phyloP scores from a whole-genome alignment of 768 basidiomycete species.

The Glaciozyma antarctica region DNA sequence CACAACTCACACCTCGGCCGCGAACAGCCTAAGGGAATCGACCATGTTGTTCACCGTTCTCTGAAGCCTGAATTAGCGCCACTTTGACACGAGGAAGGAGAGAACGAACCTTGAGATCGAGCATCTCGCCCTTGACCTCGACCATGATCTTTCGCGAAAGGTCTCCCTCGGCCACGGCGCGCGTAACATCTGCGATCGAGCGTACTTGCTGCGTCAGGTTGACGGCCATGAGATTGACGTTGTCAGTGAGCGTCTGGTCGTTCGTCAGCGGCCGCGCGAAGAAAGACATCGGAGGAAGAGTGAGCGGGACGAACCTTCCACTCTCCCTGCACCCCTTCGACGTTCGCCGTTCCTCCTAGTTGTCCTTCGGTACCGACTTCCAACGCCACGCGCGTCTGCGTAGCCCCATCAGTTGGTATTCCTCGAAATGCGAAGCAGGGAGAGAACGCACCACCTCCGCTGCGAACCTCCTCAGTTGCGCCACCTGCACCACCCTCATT shows the following conservation, averaged over 20 bases:
- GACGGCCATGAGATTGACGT: constrained; percentile 57
- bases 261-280: too few species aligned
- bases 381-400: constrained; percentile 40
- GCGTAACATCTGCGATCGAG: constrained; percentile 89
- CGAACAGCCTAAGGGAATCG: constrained; percentile 40
- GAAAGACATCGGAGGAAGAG: too few species aligned
- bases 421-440: too few species aligned
- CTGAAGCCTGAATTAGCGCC: constrained; percentile 36
- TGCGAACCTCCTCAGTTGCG: constrained; percentile 43
- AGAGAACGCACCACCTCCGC: constrained; percentile 38
- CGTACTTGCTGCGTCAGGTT: constrained; percentile 49
- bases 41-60: constrained; percentile 94
- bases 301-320: constrained; percentile 49
- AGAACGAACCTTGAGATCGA: constrained; percentile 51
- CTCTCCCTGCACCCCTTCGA: constrained; percentile 83
- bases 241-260: constrained; percentile 58
- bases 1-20: constrained; percentile 43
- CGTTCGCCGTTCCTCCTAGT: constrained; percentile 67
- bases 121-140: constrained; percentile 89
- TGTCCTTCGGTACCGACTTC: constrained; percentile 47
- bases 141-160: constrained; percentile 75
- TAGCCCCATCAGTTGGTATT: too few species aligned
- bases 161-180: constrained; percentile 84
- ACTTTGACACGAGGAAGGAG: background rate
- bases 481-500: constrained; percentile 54